Percentiles rank a stretch among this genome's conserved stretches.
Evolutionary conservation across 2,329 filamentous ascomycete species (phyloP).

Genomic region (Ceratocystis eucalypticola): DNA sequence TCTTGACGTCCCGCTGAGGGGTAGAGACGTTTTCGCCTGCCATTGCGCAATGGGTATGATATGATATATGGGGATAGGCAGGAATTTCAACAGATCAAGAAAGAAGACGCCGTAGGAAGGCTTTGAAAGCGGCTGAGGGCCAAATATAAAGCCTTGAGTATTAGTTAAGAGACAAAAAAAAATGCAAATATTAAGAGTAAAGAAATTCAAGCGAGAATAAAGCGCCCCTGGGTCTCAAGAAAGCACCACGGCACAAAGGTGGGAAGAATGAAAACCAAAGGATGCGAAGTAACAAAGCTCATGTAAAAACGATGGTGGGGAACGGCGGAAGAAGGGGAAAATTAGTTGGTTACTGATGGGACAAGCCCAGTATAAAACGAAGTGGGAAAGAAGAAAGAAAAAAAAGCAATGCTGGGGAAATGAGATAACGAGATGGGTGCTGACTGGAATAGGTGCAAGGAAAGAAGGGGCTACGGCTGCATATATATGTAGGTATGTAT

Average conservation of each 20-base stretch:
- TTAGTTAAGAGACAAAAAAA: slow-evolving; percentile 2
- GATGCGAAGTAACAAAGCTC: slow-evolving; percentile 10
- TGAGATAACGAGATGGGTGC: background rate
- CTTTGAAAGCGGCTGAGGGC: background rate
- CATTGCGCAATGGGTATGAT: slow-evolving; percentile 14
- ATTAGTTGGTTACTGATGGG: slow-evolving; percentile 12
- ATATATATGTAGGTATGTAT: slow-evolving; percentile 1
- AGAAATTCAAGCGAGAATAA: background rate
- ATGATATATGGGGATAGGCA: background rate
- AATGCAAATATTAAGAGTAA: slow-evolving; percentile 7
- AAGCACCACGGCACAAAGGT: background rate
- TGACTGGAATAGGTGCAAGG: background rate
- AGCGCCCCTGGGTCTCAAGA: slow-evolving; percentile 9
- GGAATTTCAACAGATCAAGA: slow-evolving; percentile 7
- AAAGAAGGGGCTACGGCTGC: background rate
- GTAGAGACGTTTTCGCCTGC: slow-evolving; percentile 28
- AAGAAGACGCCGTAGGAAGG: background rate
- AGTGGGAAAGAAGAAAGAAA: background rate
- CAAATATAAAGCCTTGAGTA: slow-evolving; percentile 7
- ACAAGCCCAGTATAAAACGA: background rate
- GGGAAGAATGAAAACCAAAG: background rate
- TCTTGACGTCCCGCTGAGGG: slow-evolving; percentile 62
- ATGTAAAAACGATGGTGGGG: slow-evolving; percentile 16
- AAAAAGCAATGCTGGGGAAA: background rate
- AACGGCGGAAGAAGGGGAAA: slow-evolving; percentile 4